Conservation (phyloP, 768 basidiomycete species). For the Tylopilus cervinicoccineus region DNA sequence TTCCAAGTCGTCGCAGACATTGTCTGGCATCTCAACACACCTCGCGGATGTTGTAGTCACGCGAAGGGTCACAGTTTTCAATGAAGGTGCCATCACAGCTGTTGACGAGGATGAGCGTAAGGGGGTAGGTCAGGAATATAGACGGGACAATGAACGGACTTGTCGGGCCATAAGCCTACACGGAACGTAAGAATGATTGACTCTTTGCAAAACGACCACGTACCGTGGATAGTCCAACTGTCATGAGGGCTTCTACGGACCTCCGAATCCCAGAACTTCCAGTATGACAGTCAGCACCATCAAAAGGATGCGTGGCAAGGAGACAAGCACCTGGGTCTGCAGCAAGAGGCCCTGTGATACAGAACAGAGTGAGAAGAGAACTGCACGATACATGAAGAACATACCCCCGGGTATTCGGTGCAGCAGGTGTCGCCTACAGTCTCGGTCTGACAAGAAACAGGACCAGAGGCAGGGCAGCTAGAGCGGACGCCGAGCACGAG, state of each 20-base stretch:
- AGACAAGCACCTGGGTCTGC: slow-evolving; percentile 45
- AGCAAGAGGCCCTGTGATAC: slow-evolving; percentile 50
- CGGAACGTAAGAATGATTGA: slow-evolving; percentile 1
- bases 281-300: slow-evolving; percentile 4
- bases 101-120: not conserved
- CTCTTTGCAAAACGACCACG: slow-evolving; percentile 7
- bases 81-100: slow-evolving; percentile 52
- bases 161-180: slow-evolving; percentile 64
- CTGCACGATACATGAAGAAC: slow-evolving; percentile 15
- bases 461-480: slow-evolving; percentile 47
- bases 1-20: not conserved
- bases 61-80: slow-evolving; percentile 38
- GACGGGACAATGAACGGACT: slow-evolving; percentile 33
- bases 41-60: slow-evolving; percentile 41
- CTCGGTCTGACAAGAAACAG: slow-evolving; percentile 53
- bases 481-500: slow-evolving; percentile 39
- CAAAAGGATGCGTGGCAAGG: not conserved
- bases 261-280: slow-evolving; percentile 70
- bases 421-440: slow-evolving; percentile 54
- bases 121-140: not conserved
- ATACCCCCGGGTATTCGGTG: slow-evolving; percentile 62
- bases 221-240: slow-evolving; percentile 77
- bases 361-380: not conserved
- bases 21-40: slow-evolving; percentile 24
- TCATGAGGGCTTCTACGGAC: slow-evolving; percentile 57